Base-by-base conservation (phyloP, 257 asterid genomes). In the Thymus quinquecostatus region DNA sequence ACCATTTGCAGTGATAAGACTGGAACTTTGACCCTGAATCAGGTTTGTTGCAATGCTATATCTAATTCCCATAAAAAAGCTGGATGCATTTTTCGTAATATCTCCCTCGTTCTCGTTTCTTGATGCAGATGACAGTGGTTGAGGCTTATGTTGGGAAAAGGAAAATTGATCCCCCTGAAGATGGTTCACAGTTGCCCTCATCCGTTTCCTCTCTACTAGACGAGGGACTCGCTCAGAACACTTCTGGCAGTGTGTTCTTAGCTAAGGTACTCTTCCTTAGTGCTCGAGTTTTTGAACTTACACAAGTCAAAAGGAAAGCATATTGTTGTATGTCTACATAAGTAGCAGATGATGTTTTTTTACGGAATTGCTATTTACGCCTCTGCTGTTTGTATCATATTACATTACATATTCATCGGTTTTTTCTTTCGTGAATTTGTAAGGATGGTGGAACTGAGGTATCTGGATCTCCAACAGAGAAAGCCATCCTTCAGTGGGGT, bases 401-500 rank as follows among this genome's bases (percentile, higher is more conserved):
- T 60, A 29, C 64, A 54, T 29, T 60, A 29, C 64, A 71, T 60
- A 55, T 38, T 78, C 65, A 38, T 44, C 40, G 48, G 47, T 44
- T 7, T 65, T 10, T 64, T 56, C n/a, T 10, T 69, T 12, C 66
- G 51, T 51, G 28, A 69, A 41, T 50, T 54, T 67, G 2, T 8
- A 43, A 91, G 98, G 95, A 89, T 57, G 98, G 97, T 28, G 80
- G 70, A 63, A 36, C 74, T 54, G 98, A 89, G 86, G 81, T 94
- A 72, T 94, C 99, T 55, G 99, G 99, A 69, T 88, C 99, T 73
- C 99, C 99, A 71, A 94, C 99, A 60, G 99, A 94, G 79, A 91
- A 91, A 66, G 93, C 98, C 61, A 82, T 94, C 73, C 99, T 94
- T 77, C 83, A 85, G 38, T 94, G 99, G 99, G 99, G 95, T 62